Conservation (phyloP, 73 alveolate species). For the Uronychia binucleata region DNA sequence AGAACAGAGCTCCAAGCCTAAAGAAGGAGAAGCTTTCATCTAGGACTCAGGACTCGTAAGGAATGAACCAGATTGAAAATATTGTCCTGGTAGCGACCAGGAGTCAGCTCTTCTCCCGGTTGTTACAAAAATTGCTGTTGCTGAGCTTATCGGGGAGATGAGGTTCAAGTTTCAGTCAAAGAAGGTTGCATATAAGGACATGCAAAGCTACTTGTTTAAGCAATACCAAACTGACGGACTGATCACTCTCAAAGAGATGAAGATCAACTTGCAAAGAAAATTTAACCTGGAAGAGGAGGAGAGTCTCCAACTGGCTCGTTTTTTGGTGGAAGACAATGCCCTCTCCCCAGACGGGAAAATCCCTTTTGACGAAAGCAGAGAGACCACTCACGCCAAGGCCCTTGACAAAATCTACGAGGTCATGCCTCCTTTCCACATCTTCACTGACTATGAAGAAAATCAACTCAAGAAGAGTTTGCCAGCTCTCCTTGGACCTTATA, state of each 20-base stretch:
- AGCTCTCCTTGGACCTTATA: background rate
- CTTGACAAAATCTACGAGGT: background rate
- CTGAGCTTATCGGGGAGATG: background rate
- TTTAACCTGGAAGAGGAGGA: background rate
- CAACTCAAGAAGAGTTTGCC: background rate
- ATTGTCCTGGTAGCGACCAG: no score
- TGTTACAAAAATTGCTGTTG: background rate
- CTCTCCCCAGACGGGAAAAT: background rate
- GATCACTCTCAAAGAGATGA: background rate
- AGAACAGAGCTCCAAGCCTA: background rate
- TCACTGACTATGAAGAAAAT: background rate
- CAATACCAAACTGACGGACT: background rate
- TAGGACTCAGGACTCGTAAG: no score
- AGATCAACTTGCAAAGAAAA: background rate
- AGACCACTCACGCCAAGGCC: background rate
- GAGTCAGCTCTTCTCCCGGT: background rate
- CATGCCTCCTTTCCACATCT: background rate
- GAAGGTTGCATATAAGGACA: background rate
- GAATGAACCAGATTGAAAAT: no score
- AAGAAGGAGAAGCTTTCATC: no score
- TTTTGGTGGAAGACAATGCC: background rate
- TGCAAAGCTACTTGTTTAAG: background rate
- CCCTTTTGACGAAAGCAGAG: background rate
- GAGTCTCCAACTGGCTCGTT: background rate
- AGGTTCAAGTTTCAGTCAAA: background rate